Percentiles rank a stretch among this genome's conserved stretches.
Evolutionary conservation across 352 stramenopile genomes (phyloP).

Genomic region (Pythium oligandrum): DNA sequence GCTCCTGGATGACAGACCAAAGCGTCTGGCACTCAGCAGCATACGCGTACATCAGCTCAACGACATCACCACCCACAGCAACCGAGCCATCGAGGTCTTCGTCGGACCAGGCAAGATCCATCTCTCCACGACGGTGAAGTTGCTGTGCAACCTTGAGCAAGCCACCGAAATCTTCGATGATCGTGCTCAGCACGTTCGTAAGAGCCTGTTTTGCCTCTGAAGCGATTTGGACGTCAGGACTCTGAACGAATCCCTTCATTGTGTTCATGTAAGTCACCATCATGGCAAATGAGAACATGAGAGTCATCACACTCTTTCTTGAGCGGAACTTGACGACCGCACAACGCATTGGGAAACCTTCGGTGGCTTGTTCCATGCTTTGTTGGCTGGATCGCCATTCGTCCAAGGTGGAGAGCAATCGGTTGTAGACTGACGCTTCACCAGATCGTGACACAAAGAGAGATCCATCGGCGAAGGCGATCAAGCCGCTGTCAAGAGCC

Average conservation of each 20-base stretch:
- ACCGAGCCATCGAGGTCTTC: slow-evolving; percentile 64
- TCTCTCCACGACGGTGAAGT: slow-evolving; percentile 60
- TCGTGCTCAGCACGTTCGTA: slow-evolving; percentile 20
- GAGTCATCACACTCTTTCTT: slow-evolving; percentile 37
- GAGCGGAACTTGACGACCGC: slow-evolving; percentile 62
- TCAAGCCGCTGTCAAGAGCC: slow-evolving; percentile 49
- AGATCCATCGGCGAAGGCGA: slow-evolving; percentile 50
- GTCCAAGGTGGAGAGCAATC: slow-evolving; percentile 41
- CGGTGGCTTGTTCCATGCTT: slow-evolving; percentile 13
- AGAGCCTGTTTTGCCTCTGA: slow-evolving; percentile 6
- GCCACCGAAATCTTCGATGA: slow-evolving; percentile 38
- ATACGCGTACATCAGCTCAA: slow-evolving; percentile 52
- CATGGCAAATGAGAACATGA: slow-evolving; percentile 51
- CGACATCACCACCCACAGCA: slow-evolving; percentile 52
- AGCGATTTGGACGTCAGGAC: slow-evolving; percentile 6
- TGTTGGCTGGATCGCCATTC: slow-evolving; percentile 42
- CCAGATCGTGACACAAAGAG: slow-evolving; percentile 31
- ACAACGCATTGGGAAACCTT: slow-evolving; percentile 54
- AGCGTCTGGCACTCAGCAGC: slow-evolving; percentile 42
- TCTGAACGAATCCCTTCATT: slow-evolving; percentile 11
- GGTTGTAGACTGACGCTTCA: slow-evolving; percentile 45
- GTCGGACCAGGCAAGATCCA: slow-evolving; percentile 58
- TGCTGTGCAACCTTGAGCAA: slow-evolving; percentile 48
- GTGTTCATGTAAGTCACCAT: slow-evolving; percentile 37
- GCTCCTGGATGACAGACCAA: slow-evolving; percentile 30